Evolutionary conservation across 2,329 filamentous ascomycete species (phyloP).

Genomic region (Cladophialophora bantiana): DNA sequence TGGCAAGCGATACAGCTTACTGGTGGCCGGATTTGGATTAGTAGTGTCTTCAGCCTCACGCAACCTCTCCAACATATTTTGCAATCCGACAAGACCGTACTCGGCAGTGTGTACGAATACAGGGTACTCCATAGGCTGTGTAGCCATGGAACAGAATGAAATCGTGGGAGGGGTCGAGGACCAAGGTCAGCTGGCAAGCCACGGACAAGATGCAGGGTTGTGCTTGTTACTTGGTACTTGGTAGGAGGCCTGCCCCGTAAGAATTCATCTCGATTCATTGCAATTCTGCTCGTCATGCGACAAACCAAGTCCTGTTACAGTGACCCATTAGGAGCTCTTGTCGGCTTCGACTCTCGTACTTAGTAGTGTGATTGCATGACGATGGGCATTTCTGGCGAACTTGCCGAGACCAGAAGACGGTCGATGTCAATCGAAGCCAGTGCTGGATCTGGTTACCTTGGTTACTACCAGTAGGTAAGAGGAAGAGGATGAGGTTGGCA

Average conservation of each 20-base stretch:
- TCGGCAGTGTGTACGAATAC: not conserved
- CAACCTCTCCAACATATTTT: not conserved
- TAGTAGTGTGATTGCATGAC: conserved; percentile 3
- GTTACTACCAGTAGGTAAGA: not conserved
- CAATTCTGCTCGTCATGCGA: not conserved
- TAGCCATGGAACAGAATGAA: too few relatives aligned
- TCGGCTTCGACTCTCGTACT: not conserved
- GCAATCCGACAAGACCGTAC: not conserved
- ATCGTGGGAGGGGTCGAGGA: too few relatives aligned
- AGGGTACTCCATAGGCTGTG: too few relatives aligned
- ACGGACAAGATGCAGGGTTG: too few relatives aligned
- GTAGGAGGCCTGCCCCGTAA: not conserved
- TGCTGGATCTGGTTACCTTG: too few relatives aligned
- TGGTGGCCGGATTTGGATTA: not conserved
- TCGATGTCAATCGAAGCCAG: conserved; percentile 1
- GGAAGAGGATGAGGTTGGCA: not conserved
- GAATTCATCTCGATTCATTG: not conserved
- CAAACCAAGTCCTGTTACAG: not conserved
- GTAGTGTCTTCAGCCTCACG: not conserved
- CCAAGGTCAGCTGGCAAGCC: too few relatives aligned
- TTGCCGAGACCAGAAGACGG: not conserved
- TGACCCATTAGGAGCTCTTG: not conserved
- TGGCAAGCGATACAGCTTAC: not conserved
- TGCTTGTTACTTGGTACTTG: too few relatives aligned
- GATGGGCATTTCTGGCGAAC: not conserved